phyloP scores from a whole-genome alignment of 2,329 filamentous ascomycete genomes.

The Curvularia eragrostidis region DNA sequence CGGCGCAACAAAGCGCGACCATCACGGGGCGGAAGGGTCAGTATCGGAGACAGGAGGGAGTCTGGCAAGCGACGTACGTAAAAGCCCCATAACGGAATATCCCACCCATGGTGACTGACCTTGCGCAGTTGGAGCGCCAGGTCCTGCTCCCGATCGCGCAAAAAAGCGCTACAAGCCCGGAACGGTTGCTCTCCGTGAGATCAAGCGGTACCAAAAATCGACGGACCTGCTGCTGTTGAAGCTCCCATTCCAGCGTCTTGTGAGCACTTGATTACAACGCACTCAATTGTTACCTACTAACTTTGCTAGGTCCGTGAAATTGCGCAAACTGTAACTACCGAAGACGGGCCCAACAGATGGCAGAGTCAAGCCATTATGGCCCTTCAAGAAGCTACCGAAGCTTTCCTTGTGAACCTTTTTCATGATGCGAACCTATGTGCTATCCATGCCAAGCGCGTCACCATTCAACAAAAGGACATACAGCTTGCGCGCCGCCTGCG shows the following conservation, averaged over 20 bases:
- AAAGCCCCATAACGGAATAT: not conserved
- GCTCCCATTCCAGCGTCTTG: slow-evolving; percentile 96
- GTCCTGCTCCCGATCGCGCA: slow-evolving; percentile 42
- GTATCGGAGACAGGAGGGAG: slow-evolving; percentile 27
- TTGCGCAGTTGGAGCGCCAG: slow-evolving; percentile 39
- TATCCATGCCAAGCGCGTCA: slow-evolving; percentile 99
- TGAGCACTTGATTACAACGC: slow-evolving; percentile 31
- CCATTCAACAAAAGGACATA: slow-evolving; percentile 97
- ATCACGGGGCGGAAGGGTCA: slow-evolving; percentile 38
- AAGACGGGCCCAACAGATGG: slow-evolving; percentile 72
- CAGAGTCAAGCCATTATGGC: slow-evolving; percentile 97
- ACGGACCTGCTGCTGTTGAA: slow-evolving; percentile 97
- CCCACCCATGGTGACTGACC: slow-evolving; percentile 12
- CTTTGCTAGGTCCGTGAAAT: slow-evolving; percentile 75
- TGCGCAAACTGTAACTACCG: slow-evolving; percentile 70
- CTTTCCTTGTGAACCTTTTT: slow-evolving; percentile 96
- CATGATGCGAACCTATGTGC: slow-evolving; percentile 99
- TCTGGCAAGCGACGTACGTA: slow-evolving; percentile 31
- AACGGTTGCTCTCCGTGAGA: slow-evolving; percentile 98
- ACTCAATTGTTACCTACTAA: slow-evolving; percentile 52
- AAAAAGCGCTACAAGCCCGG: slow-evolving; percentile 58
- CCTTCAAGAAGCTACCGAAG: slow-evolving; percentile 98
- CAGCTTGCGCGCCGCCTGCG: slow-evolving; percentile 95
- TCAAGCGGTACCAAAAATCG: slow-evolving; percentile 96
- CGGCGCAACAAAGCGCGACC: slow-evolving; percentile 44